Base-by-base conservation (phyloP, 2,329 filamentous ascomycete species). In the Paecilomyces sp. region DNA sequence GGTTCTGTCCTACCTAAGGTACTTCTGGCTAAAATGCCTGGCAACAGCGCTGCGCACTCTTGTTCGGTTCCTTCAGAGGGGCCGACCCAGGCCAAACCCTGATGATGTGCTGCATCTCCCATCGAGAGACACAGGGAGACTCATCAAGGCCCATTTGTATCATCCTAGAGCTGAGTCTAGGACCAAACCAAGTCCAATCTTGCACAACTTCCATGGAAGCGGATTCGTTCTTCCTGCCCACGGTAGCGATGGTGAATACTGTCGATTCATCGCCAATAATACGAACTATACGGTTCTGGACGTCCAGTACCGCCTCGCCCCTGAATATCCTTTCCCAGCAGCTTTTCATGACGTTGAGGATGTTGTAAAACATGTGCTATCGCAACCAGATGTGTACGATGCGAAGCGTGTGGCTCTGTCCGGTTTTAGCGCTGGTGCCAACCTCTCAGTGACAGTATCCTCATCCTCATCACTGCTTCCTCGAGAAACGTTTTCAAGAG, bases 351-450 rank as follows among this genome's bases (percentile, higher is more conserved):
- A 78, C 61, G 68, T 67, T 3, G 68, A 70, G 58, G 73, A 77
- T 57, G 67, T 65, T 3, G 56, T 77, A 13, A 62, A 56, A n/a
- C 74, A 67, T 63, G 68, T 76, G 0, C 66, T 67, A 2, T 58
- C 63, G 1, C 72, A 70, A 15, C 69, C 69, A 0, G 63, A 70
- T 1, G 18, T 57, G 0, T 78, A 72, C 64, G 69, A 78, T 50
- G 2, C 22, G 1, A 56, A 60, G 0, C 64, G 63, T 3, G 55
- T 79, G 12, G 67, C 69, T 0, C 58, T 78, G 1, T 72, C 68
- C 1, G 77, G 77, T 8, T 79, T 78, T 63, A 77, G 74, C 52
- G 72, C 77, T 0, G 77, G 77, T 2, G 77, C 57, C 0, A 77
- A 72, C 52, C 67, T 79, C 12, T 72, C 72, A 0, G 66, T 79